Evolutionary conservation across 2,329 filamentous ascomycete genomes (phyloP).

Genomic region (Cytospora piceae): DNA sequence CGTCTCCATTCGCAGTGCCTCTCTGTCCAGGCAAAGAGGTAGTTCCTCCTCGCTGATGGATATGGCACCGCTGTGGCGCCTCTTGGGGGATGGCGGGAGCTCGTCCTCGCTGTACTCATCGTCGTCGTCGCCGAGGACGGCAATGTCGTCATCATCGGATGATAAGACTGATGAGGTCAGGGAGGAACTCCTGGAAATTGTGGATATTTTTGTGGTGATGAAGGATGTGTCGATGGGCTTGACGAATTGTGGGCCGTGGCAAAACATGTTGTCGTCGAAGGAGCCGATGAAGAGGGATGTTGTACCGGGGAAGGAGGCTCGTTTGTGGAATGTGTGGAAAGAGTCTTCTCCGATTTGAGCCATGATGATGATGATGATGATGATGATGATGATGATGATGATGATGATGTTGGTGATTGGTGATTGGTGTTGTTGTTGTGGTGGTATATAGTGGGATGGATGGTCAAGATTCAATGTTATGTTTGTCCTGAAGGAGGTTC

Average conservation of each 20-base stretch:
- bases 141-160: constrained; percentile 21
- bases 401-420: not conserved
- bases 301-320: constrained; percentile 17
- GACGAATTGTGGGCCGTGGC: constrained; percentile 24
- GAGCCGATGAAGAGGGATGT: constrained; percentile 27
- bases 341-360: constrained; percentile 11
- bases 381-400: not conserved
- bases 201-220: constrained; percentile 19
- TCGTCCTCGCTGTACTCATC: constrained; percentile 30
- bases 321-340: constrained; percentile 3
- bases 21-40: constrained; percentile 28
- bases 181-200: constrained; percentile 25
- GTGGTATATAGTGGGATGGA: not conserved
- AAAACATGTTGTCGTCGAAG: constrained; percentile 29
- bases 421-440: constrained; percentile 2
- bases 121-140: constrained; percentile 29
- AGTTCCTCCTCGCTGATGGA: constrained; percentile 31
- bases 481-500: not conserved
- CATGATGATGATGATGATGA: constrained; percentile 3
- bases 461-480: not conserved
- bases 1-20: constrained; percentile 27
- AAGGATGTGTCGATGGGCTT: constrained; percentile 29
- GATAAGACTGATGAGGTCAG: constrained; percentile 23
- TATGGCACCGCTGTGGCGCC: constrained; percentile 30
- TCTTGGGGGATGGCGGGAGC: constrained; percentile 28